Evolutionary conservation across 306 rosid species (phyloP).

Genomic region (Citrullus colocynthis): DNA sequence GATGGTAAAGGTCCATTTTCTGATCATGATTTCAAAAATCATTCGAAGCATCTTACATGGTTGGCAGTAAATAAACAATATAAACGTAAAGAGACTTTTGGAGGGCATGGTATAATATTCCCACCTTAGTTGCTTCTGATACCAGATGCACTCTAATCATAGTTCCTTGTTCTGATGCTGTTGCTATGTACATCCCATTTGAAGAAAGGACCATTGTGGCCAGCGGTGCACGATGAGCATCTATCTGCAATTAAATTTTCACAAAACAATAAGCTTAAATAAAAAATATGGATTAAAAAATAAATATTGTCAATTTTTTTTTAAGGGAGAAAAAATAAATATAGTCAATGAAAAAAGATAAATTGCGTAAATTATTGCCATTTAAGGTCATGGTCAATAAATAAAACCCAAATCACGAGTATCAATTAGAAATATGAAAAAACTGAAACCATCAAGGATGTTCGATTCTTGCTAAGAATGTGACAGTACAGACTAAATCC

Average conservation of each 20-base stretch:
- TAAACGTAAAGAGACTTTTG: neutral
- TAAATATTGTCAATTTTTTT: neutral
- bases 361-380: neutral
- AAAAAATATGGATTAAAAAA: neutral
- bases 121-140: slow-evolving; percentile 86
- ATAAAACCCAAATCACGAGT: neutral
- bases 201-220: slow-evolving; percentile 78
- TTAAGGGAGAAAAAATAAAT: neutral
- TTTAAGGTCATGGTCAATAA: neutral
- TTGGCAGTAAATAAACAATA: neutral
- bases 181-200: slow-evolving; percentile 77
- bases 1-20: neutral
- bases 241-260: slow-evolving; percentile 47
- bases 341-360: neutral
- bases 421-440: neutral
- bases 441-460: neutral
- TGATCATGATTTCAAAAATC: neutral
- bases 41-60: neutral
- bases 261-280: neutral
- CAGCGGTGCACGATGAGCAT: slow-evolving; percentile 77
- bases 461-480: neutral
- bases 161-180: slow-evolving; percentile 98
- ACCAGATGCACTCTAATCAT: slow-evolving; percentile 81
- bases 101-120: slow-evolving; percentile 7
- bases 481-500: neutral